Evolutionary conservation across 108 stramenopile species (phyloP).

Genomic region (Cyclotella baltica): DNA sequence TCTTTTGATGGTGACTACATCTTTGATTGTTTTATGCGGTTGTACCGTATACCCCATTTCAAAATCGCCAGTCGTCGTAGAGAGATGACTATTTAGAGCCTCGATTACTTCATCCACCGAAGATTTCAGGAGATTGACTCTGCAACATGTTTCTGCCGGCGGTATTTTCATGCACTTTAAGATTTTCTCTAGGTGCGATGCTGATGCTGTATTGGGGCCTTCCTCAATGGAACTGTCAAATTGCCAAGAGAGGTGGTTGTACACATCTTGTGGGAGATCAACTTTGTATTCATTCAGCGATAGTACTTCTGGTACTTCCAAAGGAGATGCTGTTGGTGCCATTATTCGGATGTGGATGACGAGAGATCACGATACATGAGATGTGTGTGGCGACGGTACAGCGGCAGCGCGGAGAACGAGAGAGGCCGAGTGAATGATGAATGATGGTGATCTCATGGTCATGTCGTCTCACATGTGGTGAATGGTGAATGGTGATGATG

Average conservation of each 20-base stretch:
- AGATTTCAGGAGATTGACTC: slow-evolving; percentile 56
- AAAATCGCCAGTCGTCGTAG: not conserved
- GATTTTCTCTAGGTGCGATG: slow-evolving; percentile 46
- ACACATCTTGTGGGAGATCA: slow-evolving; percentile 36
- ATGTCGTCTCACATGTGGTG: no score
- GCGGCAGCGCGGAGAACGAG: no score
- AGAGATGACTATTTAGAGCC: slow-evolving; percentile 37
- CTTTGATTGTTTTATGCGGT: slow-evolving; percentile 25
- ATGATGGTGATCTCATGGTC: no score
- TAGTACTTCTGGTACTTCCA: slow-evolving; percentile 16
- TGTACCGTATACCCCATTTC: slow-evolving; percentile 10
- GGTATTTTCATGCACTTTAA: slow-evolving; percentile 62
- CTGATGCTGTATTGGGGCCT: no score
- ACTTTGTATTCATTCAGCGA: slow-evolving; percentile 34
- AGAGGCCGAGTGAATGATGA: no score
- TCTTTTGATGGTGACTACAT: slow-evolving; percentile 27
- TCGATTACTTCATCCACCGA: slow-evolving; percentile 50
- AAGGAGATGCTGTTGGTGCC: no score
- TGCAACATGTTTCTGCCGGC: slow-evolving; percentile 57
- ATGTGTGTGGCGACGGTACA: no score
- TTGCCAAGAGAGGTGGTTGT: slow-evolving; percentile 29
- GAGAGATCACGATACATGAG: no score
- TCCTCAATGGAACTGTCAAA: not conserved
- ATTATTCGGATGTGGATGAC: no score
- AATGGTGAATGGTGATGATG: no score